A percentile compares a stretch with the other conserved stretches of the same genome.
These are phyloP conservation scores for Xylaria hypoxylon DNA, from an alignment of 2,329 filamentous ascomycete genomes.

Conservation along the genomic window DNA sequence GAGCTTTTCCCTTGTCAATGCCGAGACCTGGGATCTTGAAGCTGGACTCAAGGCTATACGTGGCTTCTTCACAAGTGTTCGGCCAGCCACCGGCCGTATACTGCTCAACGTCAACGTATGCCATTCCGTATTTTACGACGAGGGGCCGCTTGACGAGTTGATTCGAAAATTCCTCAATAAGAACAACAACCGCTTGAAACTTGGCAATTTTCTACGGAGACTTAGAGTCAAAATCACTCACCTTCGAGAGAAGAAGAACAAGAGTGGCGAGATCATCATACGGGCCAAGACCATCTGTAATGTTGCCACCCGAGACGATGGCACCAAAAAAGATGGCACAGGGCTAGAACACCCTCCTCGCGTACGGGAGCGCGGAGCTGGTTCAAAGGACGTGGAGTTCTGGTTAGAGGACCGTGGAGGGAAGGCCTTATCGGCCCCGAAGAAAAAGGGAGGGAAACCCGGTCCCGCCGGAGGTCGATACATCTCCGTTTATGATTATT, in stretches of 20 bases:
- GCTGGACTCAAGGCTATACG: conserved; percentile 48
- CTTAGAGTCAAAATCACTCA: conserved; percentile 17
- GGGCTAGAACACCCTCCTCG: conserved; percentile 4
- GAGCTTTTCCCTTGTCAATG: conserved; percentile 43
- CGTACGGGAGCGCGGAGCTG: not conserved
- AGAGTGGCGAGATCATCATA: not conserved
- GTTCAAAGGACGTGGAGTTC: conserved; percentile 66
- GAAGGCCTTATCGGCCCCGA: conserved; percentile 18
- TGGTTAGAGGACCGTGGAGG: conserved; percentile 52
- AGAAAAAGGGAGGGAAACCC: conserved; percentile 39
- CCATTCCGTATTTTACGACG: conserved; percentile 52
- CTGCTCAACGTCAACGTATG: conserved; percentile 54
- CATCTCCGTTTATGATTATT: conserved; percentile 34
- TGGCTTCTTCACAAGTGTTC: conserved; percentile 53
- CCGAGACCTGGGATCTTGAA: conserved; percentile 42
- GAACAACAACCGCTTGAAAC: not conserved
- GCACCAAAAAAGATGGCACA: not conserved
- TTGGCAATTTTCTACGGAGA: conserved; percentile 12
- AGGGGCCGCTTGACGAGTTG: not conserved
- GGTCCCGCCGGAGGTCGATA: conserved; percentile 15
- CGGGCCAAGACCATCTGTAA: conserved; percentile 18
- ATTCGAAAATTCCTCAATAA: not conserved
- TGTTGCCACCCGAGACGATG: conserved; percentile 13
- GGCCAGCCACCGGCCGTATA: conserved; percentile 51
- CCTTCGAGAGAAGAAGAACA: conserved; percentile 14